phyloP scores from a whole-genome alignment of 2,329 filamentous ascomycete genomes.

The Arthrocladium fulminans region DNA sequence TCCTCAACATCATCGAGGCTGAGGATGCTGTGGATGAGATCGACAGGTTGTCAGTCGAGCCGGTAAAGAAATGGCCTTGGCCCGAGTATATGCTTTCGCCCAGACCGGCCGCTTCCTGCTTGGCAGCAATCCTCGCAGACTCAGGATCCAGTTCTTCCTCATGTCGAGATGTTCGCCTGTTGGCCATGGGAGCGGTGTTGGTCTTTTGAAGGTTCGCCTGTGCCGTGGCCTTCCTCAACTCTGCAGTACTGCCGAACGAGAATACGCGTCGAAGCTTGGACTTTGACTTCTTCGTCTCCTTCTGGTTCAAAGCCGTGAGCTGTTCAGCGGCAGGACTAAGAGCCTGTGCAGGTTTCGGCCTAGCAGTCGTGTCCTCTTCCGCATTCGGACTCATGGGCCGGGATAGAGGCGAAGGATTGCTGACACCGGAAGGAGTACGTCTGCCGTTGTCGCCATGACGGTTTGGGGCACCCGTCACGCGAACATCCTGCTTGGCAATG shows the following conservation, averaged over 20 bases:
- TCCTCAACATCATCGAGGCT: constrained; percentile 57
- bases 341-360: constrained; percentile 10
- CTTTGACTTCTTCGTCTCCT: constrained; percentile 75
- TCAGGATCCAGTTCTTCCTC: constrained; percentile 72
- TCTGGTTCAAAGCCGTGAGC: constrained; percentile 77
- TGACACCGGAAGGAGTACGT: constrained; percentile 37
- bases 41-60: constrained; percentile 82
- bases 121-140: constrained; percentile 80
- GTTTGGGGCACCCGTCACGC: constrained; percentile 51
- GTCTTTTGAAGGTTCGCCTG: constrained; percentile 46
- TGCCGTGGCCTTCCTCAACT: constrained; percentile 67
- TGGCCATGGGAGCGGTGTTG: constrained; percentile 33
- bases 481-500: constrained; percentile 42
- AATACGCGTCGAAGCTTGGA: constrained; percentile 81
- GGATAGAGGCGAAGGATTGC: constrained; percentile 64
- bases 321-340: constrained; percentile 71
- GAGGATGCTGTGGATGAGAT: constrained; percentile 42
- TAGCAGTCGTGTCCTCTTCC: constrained; percentile 30
- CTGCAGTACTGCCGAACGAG: constrained; percentile 91
- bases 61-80: constrained; percentile 71
- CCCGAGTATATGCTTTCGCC: constrained; percentile 90
- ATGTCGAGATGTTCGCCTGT: constrained; percentile 56
- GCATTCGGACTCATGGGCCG: constrained; percentile 57
- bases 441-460: constrained; percentile 61
- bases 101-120: constrained; percentile 85